Percentiles rank a stretch among this genome's conserved stretches.
phyloP scores from a whole-genome alignment of 2,329 filamentous ascomycete genomes.

The Alternaria brassicicola region DNA sequence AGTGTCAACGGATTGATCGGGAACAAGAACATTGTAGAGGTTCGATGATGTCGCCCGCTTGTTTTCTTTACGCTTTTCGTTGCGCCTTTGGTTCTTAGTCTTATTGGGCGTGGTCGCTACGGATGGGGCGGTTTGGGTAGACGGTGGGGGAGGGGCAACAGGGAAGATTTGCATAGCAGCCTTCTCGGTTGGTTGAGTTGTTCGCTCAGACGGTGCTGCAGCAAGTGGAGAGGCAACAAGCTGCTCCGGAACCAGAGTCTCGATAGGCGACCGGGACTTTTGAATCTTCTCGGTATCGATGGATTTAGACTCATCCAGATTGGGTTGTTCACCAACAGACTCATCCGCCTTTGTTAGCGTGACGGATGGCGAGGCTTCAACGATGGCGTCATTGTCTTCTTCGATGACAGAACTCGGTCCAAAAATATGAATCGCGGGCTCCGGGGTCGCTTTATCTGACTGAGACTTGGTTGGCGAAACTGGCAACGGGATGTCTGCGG shows the following conservation, averaged over 20 bases:
- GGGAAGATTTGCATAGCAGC: neutral
- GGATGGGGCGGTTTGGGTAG: neutral
- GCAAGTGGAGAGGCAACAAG: neutral
- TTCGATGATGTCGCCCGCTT: neutral
- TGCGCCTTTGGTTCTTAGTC: neutral
- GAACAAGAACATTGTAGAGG: neutral
- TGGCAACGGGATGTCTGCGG: neutral
- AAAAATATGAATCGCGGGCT: neutral
- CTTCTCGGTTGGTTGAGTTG: neutral
- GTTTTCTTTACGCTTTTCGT: neutral
- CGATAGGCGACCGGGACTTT: neutral
- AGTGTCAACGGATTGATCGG: neutral
- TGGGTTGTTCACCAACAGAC: too few species aligned
- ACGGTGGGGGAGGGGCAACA: neutral
- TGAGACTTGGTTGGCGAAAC: neutral
- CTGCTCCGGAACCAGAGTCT: neutral
- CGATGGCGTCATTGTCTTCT: neutral
- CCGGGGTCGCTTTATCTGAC: neutral
- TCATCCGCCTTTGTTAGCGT: too few species aligned
- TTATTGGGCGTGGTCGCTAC: neutral
- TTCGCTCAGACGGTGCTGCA: neutral
- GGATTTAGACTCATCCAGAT: too few species aligned
- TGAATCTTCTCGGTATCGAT: neutral
- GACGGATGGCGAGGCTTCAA: neutral
- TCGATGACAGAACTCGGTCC: neutral